Percentiles rank a stretch among this genome's conserved stretches.
phyloP scores from a whole-genome alignment of 768 basidiomycete species.

The Lactarius sanguifluus region DNA sequence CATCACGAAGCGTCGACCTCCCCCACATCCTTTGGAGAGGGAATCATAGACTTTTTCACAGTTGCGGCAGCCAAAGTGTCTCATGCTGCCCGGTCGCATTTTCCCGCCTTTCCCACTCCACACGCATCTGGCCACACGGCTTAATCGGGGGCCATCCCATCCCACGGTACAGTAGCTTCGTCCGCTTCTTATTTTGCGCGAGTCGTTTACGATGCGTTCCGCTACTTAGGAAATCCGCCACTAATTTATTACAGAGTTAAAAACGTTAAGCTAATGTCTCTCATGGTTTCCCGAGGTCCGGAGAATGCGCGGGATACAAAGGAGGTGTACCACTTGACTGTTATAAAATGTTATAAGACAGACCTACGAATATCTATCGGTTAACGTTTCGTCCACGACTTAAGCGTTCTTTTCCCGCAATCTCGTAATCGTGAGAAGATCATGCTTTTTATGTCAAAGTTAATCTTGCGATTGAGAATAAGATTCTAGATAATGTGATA shows the following conservation, averaged over 20 bases:
- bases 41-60: conserved; percentile 19
- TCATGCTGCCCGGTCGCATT: conserved; percentile 7
- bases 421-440: not conserved
- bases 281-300: not conserved
- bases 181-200: not conserved
- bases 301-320: not conserved
- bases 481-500: not conserved
- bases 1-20: conserved; percentile 5
- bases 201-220: conserved; percentile 6
- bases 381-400: not conserved
- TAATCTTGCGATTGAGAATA: not conserved
- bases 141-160: not conserved
- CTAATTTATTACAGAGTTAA: not conserved
- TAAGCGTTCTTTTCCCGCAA: too few species aligned
- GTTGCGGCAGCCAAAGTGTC: conserved; percentile 22
- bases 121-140: not conserved
- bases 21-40: conserved; percentile 8
- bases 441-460: not conserved
- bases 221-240: conserved; percentile 4
- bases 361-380: not conserved
- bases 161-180: conserved; percentile 1
- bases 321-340: not conserved
- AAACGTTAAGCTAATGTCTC: not conserved
- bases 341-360: not conserved
- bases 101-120: not conserved